Base-by-base conservation (phyloP, 768 basidiomycete genomes). In the Boletus rubropictus region DNA sequence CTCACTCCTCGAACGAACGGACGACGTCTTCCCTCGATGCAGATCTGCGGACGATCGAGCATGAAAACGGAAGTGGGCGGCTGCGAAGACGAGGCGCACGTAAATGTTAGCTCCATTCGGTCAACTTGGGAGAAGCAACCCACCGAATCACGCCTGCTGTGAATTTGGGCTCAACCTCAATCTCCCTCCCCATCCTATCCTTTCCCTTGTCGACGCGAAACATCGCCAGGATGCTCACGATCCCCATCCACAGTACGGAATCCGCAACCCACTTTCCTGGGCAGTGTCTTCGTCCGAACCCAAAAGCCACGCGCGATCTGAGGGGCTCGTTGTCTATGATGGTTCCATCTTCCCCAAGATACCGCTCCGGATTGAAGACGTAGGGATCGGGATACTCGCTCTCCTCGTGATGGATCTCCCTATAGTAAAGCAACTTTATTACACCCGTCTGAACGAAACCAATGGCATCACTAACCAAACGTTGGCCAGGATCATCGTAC, bases 231-330 rank as follows among this genome's bases (percentile, higher is more conserved):
- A 67, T 59, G 21, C 55, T 51, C 35, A 63, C 65, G 10, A 67
- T 56, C 0, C 59, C 61, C 38, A 62, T 58, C 65, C 66, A 66
- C 7, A 63, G 32, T 5, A 64, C 28, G 21, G 66, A 52, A 29
- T 69, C 65, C 8, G 67, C 65, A 14, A 66, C 47, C 53, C 59
- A 65, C 44, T 62, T 60, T 2, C 64, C 64, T 24, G 62, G 64
- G 20, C 62, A 64, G 45, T 64, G 62, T 44, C 64, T 53, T 32
- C 62, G 56, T 39, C 62, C 62, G 25, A 66, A 66, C 27, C 62
- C 62, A 51, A 64, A 64, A 1, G 60, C 59, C 14, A 46, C 54
- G 15, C 65, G 65, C 14, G 54, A 59, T 7, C 44, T 48, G 57
- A 63, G 53, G 1, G 62, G 59, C 28, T 64, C 62, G 2, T 31